Evolutionary conservation across 2,329 filamentous ascomycete genomes (phyloP), one percentile per base, ranked within the genome.

Genomic region (Aspergillus pseudoterreus): DNA sequence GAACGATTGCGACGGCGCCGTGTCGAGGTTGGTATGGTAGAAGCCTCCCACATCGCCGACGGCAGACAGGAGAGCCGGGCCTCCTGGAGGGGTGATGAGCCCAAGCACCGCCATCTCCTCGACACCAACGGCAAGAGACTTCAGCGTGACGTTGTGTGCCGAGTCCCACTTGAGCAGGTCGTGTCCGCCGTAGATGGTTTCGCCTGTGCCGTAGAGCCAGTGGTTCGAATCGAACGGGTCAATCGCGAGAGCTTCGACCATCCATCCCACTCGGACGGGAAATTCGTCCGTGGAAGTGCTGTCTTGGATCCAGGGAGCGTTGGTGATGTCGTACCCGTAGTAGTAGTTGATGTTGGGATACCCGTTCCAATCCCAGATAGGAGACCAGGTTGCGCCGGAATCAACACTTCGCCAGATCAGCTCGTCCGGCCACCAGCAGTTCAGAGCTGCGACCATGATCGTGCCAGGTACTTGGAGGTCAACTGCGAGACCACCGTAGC

Each of bases 201-300:
- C 64, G 2, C 82, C 81, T 0, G 82, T 84, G n/a, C 78, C 80
- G 51, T 84, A 84, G 0, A 83, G 67, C 79, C 80, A 83, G 62
- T 83, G 81, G 59, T 83, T 74, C 50, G 79, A 82, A 58, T 84
- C 80, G 22, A 76, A 73, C 0, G 82, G 82, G 58, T 84, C 73
- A 45, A 84, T 84, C 19, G 78, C 78, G 6, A 84, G 64, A 0
- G 76, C 69, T 58, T 84, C 82, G 8, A 83, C 79, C 82, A 83
- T 84, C 81, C 81, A 84, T 1, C 82, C 82, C 3, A 84, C 54
- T 3, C 54, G 51, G 3, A 55, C 56, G 22, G 56, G 54, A 22
- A 60, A 58, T 14, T 58, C 17, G n/a, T 24, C 42, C 2, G 56
- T 55, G 2, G 79, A 64, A 49, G 78, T 78, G n/a, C 74, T 70